These are phyloP conservation scores for Ustilago trichophora DNA, from an alignment of 1,284 basidiomycete genomes.

Conservation along the genomic window DNA sequence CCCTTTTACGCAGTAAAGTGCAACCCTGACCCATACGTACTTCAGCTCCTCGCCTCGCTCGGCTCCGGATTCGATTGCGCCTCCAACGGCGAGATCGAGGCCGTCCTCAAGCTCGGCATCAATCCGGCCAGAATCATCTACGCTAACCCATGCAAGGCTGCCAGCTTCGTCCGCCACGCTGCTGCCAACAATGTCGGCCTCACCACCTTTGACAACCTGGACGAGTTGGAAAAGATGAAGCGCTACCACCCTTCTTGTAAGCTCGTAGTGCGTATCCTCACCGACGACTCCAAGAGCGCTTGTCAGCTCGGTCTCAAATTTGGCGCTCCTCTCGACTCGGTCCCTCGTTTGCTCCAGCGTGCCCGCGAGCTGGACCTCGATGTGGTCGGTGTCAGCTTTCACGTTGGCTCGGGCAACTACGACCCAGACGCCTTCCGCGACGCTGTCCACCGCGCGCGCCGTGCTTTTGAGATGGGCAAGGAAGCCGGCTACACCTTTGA, in stretches of 20 bases:
- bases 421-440: constrained; percentile 89
- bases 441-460: constrained; percentile 82
- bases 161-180: constrained; percentile 88
- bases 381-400: constrained; percentile 95
- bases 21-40: constrained; percentile 93
- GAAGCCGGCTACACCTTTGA: constrained; percentile 83
- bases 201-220: constrained; percentile 98
- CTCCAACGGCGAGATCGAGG: constrained; percentile 91
- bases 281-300: constrained; percentile 93
- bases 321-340: constrained; percentile 86
- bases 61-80: constrained; percentile 97
- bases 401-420: constrained; percentile 96
- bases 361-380: constrained; percentile 83
- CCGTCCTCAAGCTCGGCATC: constrained; percentile 77
- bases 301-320: constrained; percentile 96
- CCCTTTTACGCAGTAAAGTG: constrained; percentile 94
- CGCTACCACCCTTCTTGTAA: constrained; percentile 82
- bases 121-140: constrained; percentile 81
- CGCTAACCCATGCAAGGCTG: constrained; percentile 98
- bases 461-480: constrained; percentile 86
- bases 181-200: constrained; percentile 80
- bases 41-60: constrained; percentile 86
- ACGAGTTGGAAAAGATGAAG: constrained; percentile 96
- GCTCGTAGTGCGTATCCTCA: constrained; percentile 91
- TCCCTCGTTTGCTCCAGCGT: constrained; percentile 80